Conservation (phyloP, 1,284 basidiomycete genomes). For the Sporisorium exsertum region DNA sequence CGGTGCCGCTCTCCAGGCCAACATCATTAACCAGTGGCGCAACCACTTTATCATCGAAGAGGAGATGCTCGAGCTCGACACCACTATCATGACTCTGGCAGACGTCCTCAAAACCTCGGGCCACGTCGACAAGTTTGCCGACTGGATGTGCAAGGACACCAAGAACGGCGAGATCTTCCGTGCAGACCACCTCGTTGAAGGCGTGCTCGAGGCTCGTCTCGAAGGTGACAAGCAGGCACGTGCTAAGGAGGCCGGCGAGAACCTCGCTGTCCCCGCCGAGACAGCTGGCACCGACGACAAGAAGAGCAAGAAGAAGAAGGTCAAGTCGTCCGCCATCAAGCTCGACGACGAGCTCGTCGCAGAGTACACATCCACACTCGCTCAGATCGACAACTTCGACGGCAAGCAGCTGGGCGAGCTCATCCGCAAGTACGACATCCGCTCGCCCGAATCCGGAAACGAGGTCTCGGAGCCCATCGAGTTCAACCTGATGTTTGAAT, state of each 20-base stretch:
- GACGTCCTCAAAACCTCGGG: slow-evolving; percentile 97
- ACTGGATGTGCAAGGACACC: slow-evolving; percentile 98
- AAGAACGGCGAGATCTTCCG: slow-evolving; percentile 96
- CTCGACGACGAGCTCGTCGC: slow-evolving; percentile 81
- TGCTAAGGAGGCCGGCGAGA: slow-evolving; percentile 69
- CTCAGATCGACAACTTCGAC: slow-evolving; percentile 94
- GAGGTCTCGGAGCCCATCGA: slow-evolving; percentile 90
- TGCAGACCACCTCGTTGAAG: slow-evolving; percentile 96
- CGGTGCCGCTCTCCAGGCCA: slow-evolving; percentile 93
- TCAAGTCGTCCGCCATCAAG: slow-evolving; percentile 81
- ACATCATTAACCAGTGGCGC: slow-evolving; percentile 96
- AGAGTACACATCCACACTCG: slow-evolving; percentile 85
- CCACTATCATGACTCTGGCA: slow-evolving; percentile 95
- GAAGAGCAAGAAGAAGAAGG: slow-evolving; percentile 83
- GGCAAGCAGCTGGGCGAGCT: slow-evolving; percentile 90
- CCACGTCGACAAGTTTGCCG: slow-evolving; percentile 97
- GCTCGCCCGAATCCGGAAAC: slow-evolving; percentile 92
- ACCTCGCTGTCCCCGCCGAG: slow-evolving; percentile 26
- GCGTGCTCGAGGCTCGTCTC: slow-evolving; percentile 87
- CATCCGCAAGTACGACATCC: slow-evolving; percentile 84
- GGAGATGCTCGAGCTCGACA: slow-evolving; percentile 98
- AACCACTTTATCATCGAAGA: slow-evolving; percentile 99
- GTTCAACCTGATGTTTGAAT: slow-evolving; percentile 99
- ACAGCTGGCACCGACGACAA: slow-evolving; percentile 69
- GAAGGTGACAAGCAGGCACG: slow-evolving; percentile 94